Percentiles rank a stretch among this genome's conserved stretches.
These are phyloP conservation scores for Cytospora leucostoma DNA, from an alignment of 2,329 filamentous ascomycete species.

Conservation along the genomic window DNA sequence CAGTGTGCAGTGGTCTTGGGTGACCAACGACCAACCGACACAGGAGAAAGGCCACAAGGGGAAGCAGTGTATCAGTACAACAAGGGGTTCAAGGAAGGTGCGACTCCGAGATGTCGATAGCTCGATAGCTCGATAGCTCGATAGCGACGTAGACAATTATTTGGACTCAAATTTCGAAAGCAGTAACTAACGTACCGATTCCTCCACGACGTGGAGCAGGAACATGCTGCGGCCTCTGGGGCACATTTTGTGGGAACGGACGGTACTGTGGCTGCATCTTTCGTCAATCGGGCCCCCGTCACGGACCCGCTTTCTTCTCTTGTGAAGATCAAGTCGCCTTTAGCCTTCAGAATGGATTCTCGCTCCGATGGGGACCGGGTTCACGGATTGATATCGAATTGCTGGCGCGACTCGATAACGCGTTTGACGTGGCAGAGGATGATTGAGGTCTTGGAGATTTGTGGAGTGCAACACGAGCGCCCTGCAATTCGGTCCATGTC, in stretches of 20 bases:
- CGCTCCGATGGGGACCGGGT: conserved; percentile 11
- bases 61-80: conserved; percentile 17
- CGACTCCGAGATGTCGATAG: background rate
- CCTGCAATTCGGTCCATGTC: too few relatives aligned
- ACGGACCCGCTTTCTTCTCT: conserved; percentile 16
- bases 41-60: background rate
- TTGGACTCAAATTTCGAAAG: conserved; percentile 22
- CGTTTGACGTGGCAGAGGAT: conserved; percentile 24
- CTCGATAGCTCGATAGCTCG: conserved; percentile 2
- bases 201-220: conserved; percentile 53
- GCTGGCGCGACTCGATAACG: conserved; percentile 17
- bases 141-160: background rate
- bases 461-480: conserved; percentile 9
- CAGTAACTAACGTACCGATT: conserved; percentile 47
- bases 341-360: conserved; percentile 8
- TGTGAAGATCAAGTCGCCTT: conserved; percentile 2
- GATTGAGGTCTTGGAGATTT: conserved; percentile 10
- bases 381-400: background rate
- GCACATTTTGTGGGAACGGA: conserved; percentile 50
- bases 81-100: conserved; percentile 9
- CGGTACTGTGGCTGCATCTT: conserved; percentile 58
- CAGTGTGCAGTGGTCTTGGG: conserved; percentile 1
- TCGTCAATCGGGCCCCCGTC: conserved; percentile 14
- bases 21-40: conserved; percentile 4
- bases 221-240: conserved; percentile 52